Evolutionary conservation across 169 alveolate species (phyloP), one percentile per base, ranked within the genome.

Genomic region (Plasmodium yoelii): DNA sequence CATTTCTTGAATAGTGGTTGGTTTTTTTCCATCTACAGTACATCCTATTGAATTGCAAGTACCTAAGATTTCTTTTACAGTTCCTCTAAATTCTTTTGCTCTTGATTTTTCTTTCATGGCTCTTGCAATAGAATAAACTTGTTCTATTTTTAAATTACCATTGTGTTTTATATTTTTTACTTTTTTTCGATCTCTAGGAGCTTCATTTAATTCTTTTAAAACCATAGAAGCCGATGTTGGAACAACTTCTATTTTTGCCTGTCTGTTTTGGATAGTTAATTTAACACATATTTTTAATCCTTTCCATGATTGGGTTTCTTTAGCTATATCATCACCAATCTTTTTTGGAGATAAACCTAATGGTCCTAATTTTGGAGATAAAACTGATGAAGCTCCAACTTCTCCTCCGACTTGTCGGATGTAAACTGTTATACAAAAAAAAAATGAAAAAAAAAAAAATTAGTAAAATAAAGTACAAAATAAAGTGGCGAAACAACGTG

Each of bases 331-430:
- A 73, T 98, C 99, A 70, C 99, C 99, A 47, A 97, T 98, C 95
- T 98, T 98, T 92, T 98, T 96, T 67, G 99, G 98, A 65, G 98
- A 95, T 95, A 97, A 91, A 90, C 99, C 99, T 57, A 98, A 95
- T 39, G 99, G 99, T 87, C 99, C 99, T 73, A 98, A 95, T 93
- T 98, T 98, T 6, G 99, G 99, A 49, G 99, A 99, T 42, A 98
- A 96, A 68, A 98, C 99, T 39, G 99, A 97, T 34, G 99, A 97
- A 53, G 99, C 98, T 55, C 98, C 99, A 47, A 97, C 97, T 92
- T 98, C 99, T 19, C 99, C 99, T 73, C 99, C 99, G 42, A 97
- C 96, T 88, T 97, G 98, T 91, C 99, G 97, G 92, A 98, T 93
- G 96, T 95, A 97, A 84, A 98, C 98, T 95, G 94, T 51, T 12